These are phyloP conservation scores for Fraxinus americana DNA, from an alignment of 257 asterid species.

Conservation along the genomic window DNA sequence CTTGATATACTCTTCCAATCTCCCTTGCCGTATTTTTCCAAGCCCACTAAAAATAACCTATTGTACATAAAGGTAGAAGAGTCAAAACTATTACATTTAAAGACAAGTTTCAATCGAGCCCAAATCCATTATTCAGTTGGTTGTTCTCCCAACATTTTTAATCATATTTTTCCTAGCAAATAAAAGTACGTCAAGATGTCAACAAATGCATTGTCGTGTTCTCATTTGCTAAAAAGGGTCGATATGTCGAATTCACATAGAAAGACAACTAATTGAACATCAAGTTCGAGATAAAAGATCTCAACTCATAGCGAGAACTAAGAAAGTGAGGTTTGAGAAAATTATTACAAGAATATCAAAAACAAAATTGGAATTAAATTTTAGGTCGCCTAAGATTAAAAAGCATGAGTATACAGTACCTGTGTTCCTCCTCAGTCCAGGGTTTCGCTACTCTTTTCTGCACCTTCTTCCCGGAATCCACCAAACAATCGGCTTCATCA, in stretches of 20 bases:
- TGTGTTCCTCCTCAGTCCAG: conserved; percentile 63
- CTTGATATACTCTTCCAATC: conserved; percentile 66
- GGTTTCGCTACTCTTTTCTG: conserved; percentile 49
- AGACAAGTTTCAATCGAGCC: background rate
- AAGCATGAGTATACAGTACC: conserved; percentile 21
- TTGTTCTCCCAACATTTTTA: no score
- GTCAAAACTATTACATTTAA: background rate
- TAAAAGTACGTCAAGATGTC: no score
- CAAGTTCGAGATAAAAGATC: no score
- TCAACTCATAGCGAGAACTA: no score
- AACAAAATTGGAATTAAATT: no score
- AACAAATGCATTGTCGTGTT: no score
- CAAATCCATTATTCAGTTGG: background rate
- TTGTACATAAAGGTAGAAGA: background rate
- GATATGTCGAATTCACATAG: background rate
- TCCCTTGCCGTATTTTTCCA: conserved; percentile 54
- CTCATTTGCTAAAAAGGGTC: no score
- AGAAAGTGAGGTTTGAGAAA: no score
- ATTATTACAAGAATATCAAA: no score
- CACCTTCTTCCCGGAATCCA: conserved; percentile 32
- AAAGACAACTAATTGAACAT: no score
- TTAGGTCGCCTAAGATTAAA: no score
- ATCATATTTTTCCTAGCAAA: background rate
- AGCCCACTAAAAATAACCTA: conserved; percentile 50
- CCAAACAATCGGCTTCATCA: conserved; percentile 17